Conservation (phyloP, 805 yeast species). For the Ogataea dorogensis region DNA sequence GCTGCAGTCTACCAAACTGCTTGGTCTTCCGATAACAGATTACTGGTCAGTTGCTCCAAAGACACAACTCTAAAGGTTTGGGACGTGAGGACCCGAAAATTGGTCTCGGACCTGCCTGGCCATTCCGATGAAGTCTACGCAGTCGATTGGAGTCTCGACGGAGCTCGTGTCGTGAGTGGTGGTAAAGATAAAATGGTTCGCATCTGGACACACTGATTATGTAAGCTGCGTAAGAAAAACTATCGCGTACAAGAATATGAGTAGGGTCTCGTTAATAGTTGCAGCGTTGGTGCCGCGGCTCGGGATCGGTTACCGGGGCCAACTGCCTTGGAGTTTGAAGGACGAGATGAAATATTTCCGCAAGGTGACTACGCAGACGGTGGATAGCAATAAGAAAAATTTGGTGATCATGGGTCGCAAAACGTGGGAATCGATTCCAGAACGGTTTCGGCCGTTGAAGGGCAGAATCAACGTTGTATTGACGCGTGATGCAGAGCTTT, state of each 20-base stretch:
- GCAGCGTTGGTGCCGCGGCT: conserved; percentile 79
- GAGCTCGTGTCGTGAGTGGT: conserved; percentile 91
- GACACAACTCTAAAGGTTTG: conserved; percentile 96
- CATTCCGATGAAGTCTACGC: conserved; percentile 95
- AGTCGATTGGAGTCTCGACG: conserved; percentile 98
- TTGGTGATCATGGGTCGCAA: conserved; percentile 95
- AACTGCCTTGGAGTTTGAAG: conserved; percentile 83
- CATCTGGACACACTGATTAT: conserved; percentile 75
- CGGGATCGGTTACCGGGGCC: conserved; percentile 84
- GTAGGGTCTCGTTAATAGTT: conserved; percentile 63
- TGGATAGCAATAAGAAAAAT: conserved; percentile 41
- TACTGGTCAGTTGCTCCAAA: conserved; percentile 89
- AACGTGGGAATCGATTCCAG: conserved; percentile 94
- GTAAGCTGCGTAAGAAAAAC: conserved; percentile 5
- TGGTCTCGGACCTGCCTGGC: conserved; percentile 90
- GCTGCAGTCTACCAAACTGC: conserved; percentile 97
- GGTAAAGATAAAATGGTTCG: conserved; percentile 95
- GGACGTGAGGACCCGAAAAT: conserved; percentile 85
- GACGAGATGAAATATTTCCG: conserved; percentile 85
- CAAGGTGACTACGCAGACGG: conserved; percentile 57
- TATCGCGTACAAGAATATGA: conserved; percentile 1
- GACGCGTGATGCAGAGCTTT: conserved; percentile 44
- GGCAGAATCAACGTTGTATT: conserved; percentile 73
- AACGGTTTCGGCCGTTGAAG: conserved; percentile 77
- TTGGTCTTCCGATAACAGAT: conserved; percentile 93